Evolutionary conservation across 2,329 filamentous ascomycete species (phyloP).

Genomic region (Penicillium sp.): DNA sequence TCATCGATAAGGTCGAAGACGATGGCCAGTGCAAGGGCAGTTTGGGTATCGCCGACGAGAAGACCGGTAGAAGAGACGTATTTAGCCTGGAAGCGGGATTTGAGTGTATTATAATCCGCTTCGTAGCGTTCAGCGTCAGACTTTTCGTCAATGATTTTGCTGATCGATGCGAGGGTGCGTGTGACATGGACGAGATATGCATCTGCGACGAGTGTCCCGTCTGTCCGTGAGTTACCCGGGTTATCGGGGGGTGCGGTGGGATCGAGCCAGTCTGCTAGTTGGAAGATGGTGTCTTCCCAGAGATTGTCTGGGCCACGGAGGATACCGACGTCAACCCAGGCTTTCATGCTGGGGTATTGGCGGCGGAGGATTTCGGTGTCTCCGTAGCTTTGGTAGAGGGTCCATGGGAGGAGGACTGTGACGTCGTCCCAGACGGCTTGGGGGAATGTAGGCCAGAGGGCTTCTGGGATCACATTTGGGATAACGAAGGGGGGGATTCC

Average conservation of each 20-base stretch:
- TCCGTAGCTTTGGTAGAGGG: slow-evolving; percentile 7
- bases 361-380: slow-evolving; percentile 2
- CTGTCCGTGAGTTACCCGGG: slow-evolving; percentile 1
- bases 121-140: not conserved
- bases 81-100: not conserved
- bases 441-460: slow-evolving; percentile 3
- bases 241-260: slow-evolving; percentile 7
- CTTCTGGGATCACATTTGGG: slow-evolving; percentile 1
- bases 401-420: slow-evolving; percentile 6
- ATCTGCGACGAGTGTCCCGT: slow-evolving; percentile 11
- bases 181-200: slow-evolving; percentile 9
- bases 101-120: not conserved
- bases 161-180: slow-evolving; percentile 31
- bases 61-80: not conserved
- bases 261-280: slow-evolving; percentile 20
- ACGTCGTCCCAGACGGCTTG: slow-evolving; percentile 13
- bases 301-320: slow-evolving; percentile 5
- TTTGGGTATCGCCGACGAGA: slow-evolving; percentile 7
- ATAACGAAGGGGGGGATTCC: slow-evolving; percentile 1
- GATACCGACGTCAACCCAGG: slow-evolving; percentile 7
- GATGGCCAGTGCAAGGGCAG: slow-evolving; percentile 1
- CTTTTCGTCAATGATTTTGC: not conserved
- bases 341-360: slow-evolving; percentile 9
- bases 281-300: slow-evolving; percentile 6
- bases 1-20: slow-evolving; percentile 20